A percentile compares a stretch with the other conserved stretches of the same genome.
Conservation (phyloP, 2,329 filamentous ascomycete genomes). For the Didymella keratinophila region DNA sequence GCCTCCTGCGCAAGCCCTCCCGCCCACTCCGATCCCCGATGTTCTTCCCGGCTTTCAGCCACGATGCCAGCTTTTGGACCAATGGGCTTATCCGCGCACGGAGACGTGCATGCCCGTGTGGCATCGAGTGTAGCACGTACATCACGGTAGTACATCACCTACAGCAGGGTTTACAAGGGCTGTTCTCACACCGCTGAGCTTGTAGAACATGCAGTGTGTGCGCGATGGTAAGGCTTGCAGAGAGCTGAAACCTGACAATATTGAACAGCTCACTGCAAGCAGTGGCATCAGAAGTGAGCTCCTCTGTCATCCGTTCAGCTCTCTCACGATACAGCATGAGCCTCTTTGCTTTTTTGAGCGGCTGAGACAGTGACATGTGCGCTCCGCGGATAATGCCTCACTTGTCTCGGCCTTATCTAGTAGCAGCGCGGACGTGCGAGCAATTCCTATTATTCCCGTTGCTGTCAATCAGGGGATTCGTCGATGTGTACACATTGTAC, state of each 20-base stretch:
- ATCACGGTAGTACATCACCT: conserved; percentile 2
- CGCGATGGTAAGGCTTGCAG: not conserved
- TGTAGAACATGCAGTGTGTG: not conserved
- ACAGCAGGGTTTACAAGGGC: not conserved
- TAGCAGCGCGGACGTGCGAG: no score
- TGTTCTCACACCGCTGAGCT: conserved; percentile 7
- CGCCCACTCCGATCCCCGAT: conserved; percentile 12
- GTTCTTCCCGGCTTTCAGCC: conserved; percentile 2
- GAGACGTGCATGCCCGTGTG: not conserved
- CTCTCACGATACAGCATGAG: no score
- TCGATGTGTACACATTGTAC: conserved; percentile 23
- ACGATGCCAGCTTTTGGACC: not conserved
- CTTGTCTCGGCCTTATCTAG: no score
- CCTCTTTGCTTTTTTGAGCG: no score
- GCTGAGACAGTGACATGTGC: no score
- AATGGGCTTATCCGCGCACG: not conserved
- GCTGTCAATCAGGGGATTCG: no score
- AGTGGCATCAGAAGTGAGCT: no score
- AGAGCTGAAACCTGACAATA: no score
- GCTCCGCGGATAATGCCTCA: no score
- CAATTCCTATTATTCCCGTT: no score
- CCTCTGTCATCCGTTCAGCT: not conserved
- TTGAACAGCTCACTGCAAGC: no score
- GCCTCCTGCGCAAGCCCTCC: not conserved
- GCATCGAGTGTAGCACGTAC: conserved; percentile 4